Evolutionary conservation across 2,329 filamentous ascomycete genomes (phyloP).

Genomic region (Albifimbria verrucaria): DNA sequence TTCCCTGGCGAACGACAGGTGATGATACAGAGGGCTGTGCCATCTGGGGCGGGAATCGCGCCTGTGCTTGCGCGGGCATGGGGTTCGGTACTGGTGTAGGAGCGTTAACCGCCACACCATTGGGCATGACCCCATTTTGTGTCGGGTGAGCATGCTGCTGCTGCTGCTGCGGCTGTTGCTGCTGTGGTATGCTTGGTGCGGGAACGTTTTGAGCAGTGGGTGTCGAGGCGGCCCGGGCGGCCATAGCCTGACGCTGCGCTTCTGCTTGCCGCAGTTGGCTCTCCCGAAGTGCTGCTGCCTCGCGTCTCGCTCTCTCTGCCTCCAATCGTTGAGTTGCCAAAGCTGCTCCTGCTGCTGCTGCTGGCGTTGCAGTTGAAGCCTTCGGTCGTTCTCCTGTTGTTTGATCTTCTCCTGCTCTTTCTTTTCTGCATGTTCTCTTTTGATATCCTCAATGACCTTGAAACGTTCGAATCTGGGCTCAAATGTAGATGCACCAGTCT

Average conservation of each 20-base stretch:
- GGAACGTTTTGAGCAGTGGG: conserved; percentile 22
- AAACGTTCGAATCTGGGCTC: conserved; percentile 87
- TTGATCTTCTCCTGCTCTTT: conserved; percentile 72
- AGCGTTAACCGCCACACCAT: conserved; percentile 13
- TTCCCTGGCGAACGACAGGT: conserved; percentile 62
- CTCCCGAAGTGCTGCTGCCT: conserved; percentile 30
- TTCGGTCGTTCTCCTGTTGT: conserved; percentile 57
- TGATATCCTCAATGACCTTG: conserved; percentile 86
- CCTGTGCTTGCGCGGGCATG: conserved; percentile 37
- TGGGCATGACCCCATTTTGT: conserved; percentile 32
- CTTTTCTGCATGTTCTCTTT: conserved; percentile 71
- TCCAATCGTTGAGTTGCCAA: conserved; percentile 44
- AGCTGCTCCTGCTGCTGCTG: conserved; percentile 41
- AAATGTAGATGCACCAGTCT: conserved; percentile 69
- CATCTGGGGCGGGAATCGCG: conserved; percentile 52
- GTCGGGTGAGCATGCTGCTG: conserved; percentile 32
- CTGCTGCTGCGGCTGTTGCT: conserved; percentile 32
- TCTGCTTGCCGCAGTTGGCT: conserved; percentile 33
- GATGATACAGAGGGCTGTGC: conserved; percentile 65
- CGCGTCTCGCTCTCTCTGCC: conserved; percentile 37
- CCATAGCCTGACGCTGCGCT: conserved; percentile 30
- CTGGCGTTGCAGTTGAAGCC: conserved; percentile 43
- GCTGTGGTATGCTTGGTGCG: conserved; percentile 21
- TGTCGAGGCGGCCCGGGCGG: conserved; percentile 26
- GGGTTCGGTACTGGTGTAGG: conserved; percentile 34